phyloP scores from a whole-genome alignment of 805 yeast genomes.

The Starmerella lactis-condensi region DNA sequence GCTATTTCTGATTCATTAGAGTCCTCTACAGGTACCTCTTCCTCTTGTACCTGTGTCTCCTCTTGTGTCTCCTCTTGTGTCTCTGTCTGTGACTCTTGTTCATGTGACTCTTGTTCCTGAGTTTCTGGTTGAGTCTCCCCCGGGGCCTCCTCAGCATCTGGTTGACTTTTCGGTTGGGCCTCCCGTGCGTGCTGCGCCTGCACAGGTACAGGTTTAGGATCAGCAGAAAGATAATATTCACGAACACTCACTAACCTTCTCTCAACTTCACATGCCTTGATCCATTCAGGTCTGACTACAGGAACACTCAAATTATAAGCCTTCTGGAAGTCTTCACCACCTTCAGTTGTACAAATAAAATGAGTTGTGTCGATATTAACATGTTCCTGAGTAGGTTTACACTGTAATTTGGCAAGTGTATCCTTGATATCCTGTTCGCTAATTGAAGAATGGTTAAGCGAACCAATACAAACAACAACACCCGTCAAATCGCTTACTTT shows the following conservation, averaged over 20 bases:
- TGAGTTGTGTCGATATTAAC: constrained; percentile 89
- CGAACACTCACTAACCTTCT: constrained; percentile 84
- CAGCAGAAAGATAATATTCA: constrained; percentile 34
- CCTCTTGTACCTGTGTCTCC: neutral
- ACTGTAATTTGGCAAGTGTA: constrained; percentile 55
- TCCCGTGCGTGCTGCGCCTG: neutral
- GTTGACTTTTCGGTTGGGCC: neutral
- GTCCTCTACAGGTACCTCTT: no score
- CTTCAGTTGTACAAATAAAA: constrained; percentile 55
- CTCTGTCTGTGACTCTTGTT: neutral
- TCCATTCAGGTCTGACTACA: constrained; percentile 89
- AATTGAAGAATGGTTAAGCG: constrained; percentile 38
- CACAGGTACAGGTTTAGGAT: constrained; percentile 15
- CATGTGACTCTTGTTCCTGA: constrained; percentile 1
- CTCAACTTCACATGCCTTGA: constrained; percentile 79
- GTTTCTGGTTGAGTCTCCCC: constrained; percentile 1
- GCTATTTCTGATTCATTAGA: no score
- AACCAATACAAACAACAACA: constrained; percentile 77
- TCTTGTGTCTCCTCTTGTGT: neutral
- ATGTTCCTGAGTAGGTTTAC: constrained; percentile 52
- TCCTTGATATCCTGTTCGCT: constrained; percentile 39
- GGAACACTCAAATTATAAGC: constrained; percentile 82
- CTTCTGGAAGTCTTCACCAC: constrained; percentile 55
- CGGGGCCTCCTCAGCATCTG: neutral
- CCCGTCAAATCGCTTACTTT: constrained; percentile 93